Conservation (phyloP, 139 green algal genomes). For the Protoeuglena noctilucae region DNA sequence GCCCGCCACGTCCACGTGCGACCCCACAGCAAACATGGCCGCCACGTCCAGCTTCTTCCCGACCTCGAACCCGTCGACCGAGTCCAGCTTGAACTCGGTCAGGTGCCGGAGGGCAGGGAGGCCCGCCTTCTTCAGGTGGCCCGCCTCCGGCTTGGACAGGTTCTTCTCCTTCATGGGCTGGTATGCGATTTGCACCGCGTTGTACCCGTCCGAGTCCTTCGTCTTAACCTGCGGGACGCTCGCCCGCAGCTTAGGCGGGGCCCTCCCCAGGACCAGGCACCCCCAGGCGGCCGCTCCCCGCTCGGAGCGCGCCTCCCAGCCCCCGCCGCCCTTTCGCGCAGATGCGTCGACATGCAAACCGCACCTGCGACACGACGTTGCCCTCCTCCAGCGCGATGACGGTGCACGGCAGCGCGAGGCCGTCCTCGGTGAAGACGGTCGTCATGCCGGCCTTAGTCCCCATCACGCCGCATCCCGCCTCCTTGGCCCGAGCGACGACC, state of each 20-base stretch:
- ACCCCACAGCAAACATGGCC: slow-evolving; percentile 85
- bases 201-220: slow-evolving; percentile 78
- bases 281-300: too few species aligned
- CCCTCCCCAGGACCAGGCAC: too few species aligned
- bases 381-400: slow-evolving; percentile 78
- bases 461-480: slow-evolving; percentile 59
- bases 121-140: slow-evolving; percentile 78
- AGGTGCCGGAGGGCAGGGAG: slow-evolving; percentile 58
- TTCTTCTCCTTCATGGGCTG: slow-evolving; percentile 48
- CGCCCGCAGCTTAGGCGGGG: neutral
- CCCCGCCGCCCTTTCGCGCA: neutral
- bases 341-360: neutral
- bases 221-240: slow-evolving; percentile 80
- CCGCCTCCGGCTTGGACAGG: slow-evolving; percentile 80
- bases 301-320: too few species aligned
- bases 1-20: slow-evolving; percentile 79
- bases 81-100: slow-evolving; percentile 78
- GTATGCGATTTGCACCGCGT: slow-evolving; percentile 76
- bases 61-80: slow-evolving; percentile 39
- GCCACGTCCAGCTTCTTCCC: slow-evolving; percentile 65
- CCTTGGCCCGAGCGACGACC: slow-evolving; percentile 14
- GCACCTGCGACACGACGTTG: slow-evolving; percentile 74
- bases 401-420: slow-evolving; percentile 63
- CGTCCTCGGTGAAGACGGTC: slow-evolving; percentile 72
- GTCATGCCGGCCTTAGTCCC: slow-evolving; percentile 98